phyloP scores from a whole-genome alignment of 176 grass and related monocot genomes.

The Musa beccarii region DNA sequence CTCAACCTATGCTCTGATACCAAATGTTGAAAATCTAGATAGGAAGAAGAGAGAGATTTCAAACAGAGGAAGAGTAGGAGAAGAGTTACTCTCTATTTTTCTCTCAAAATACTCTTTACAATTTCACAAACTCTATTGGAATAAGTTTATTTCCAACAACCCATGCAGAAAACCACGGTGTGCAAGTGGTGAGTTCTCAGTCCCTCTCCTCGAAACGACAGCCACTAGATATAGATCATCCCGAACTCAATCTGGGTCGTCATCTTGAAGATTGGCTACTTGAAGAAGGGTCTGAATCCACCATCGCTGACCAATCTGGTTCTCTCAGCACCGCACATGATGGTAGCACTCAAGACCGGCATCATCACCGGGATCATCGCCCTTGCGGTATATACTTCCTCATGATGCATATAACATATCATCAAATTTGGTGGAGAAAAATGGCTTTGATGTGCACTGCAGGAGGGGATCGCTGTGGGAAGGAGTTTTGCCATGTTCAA shows the following conservation, averaged over 20 bases:
- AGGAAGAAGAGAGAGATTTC: no score
- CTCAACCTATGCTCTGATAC: no score
- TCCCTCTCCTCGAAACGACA: neutral
- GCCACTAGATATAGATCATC: no score
- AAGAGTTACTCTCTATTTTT: no score
- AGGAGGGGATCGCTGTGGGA: constrained; percentile 52
- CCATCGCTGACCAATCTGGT: neutral
- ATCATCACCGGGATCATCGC: constrained; percentile 5
- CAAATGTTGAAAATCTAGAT: no score
- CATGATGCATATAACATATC: no score
- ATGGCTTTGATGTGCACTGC: neutral
- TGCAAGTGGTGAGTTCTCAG: neutral
- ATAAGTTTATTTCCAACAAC: no score
- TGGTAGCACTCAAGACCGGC: constrained; percentile 2
- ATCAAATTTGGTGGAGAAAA: neutral
- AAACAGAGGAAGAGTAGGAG: no score
- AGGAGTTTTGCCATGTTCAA: constrained; percentile 43
- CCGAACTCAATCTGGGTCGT: no score
- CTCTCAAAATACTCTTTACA: no score
- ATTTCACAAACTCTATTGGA: no score
- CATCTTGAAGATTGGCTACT: neutral
- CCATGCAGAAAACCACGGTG: constrained; percentile 9
- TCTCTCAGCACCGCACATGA: neutral
- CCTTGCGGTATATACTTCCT: neutral
- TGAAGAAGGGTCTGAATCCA: neutral